A percentile compares a stretch with the other conserved stretches of the same genome.
Evolutionary conservation across 768 basidiomycete species (phyloP).

Genomic region (Suillus weaverae): DNA sequence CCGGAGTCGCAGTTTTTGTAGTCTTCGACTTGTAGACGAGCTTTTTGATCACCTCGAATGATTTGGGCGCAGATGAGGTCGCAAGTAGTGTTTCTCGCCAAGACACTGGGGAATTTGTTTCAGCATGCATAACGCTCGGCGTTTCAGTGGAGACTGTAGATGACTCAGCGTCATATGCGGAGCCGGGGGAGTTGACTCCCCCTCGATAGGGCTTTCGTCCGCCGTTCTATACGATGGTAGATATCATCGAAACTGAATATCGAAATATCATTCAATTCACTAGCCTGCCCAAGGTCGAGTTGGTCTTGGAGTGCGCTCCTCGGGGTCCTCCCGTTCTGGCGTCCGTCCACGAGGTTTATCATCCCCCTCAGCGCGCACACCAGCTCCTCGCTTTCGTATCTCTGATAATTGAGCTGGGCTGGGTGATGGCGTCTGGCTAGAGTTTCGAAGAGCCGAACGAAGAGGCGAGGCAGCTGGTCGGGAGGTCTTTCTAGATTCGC

Average conservation of each 20-base stretch:
- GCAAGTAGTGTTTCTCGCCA: constrained; percentile 76
- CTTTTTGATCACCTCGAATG: constrained; percentile 79
- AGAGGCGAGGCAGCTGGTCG: constrained; percentile 50
- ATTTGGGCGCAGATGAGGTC: constrained; percentile 47
- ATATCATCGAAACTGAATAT: constrained; percentile 38
- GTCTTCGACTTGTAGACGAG: constrained; percentile 97
- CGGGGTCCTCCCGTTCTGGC: constrained; percentile 9
- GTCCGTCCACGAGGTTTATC: neutral
- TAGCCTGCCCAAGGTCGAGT: neutral
- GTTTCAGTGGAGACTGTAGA: constrained; percentile 20
- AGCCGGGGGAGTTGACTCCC: constrained; percentile 14
- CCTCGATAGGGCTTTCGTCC: constrained; percentile 48
- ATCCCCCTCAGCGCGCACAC: neutral
- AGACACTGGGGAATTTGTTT: constrained; percentile 65
- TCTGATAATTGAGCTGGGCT: constrained; percentile 15
- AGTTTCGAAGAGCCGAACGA: constrained; percentile 60
- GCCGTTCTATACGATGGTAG: constrained; percentile 71
- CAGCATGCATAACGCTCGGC: constrained; percentile 53
- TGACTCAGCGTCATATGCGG: constrained; percentile 7
- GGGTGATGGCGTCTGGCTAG: constrained; percentile 53
- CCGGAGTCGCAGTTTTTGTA: constrained; percentile 80
- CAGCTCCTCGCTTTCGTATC: neutral
- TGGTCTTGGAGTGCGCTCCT: neutral
- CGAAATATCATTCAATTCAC: constrained; percentile 18
- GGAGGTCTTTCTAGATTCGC: neutral